Evolutionary conservation across 306 rosid species (phyloP), one percentile per base, ranked within the genome.

Genomic region (Dryas alaskensis): DNA sequence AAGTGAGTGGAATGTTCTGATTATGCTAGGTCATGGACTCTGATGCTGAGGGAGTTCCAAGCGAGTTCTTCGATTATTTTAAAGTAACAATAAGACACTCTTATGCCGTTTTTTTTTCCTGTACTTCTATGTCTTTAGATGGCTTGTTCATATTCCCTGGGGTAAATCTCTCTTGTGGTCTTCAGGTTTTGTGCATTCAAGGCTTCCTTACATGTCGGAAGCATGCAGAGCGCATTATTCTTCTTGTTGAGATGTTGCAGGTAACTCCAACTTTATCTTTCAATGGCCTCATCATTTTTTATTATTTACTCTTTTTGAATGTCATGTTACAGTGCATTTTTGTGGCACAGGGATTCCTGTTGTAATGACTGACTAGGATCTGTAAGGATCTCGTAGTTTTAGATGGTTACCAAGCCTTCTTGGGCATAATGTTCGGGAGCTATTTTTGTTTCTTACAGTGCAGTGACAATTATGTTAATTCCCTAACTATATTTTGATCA

Each of bases 131-230:
- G n/a, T 70, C 70, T 44, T 13, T 22, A 60, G 50, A 59, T 67
- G 25, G 6, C 8, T 31, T 78, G 43, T 52, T 71, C 43, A 58
- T 60, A 73, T 61, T 66, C 57, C 45, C 57, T 66, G 50, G 44
- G n/a, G 7, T 76, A 52, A 68, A 60, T 37, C 73, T 76, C 78
- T 75, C 74, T 62, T 62, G 65, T 53, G 61, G 59, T 70, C 73
- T 86, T 65, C 82, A 95, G 99, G 99, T 95, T 81, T 86, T 95
- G 74, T 95, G 99, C 97, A 95, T 95, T 81, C 99, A 95, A 90
- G 99, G 99, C 67, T 95, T 95, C 89, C 99, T 95, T 81, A 95
- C 99, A 70, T 95, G 99, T 80, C 99, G 98, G 77, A 95, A 95
- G 85, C 99, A 95, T 83, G 99, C 99, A 13, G 99, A 95, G 70